A percentile compares a stretch with the other conserved stretches of the same genome.
Conservation (phyloP, 345 rosid genomes). For the Chamaenerion angustifolium region DNA sequence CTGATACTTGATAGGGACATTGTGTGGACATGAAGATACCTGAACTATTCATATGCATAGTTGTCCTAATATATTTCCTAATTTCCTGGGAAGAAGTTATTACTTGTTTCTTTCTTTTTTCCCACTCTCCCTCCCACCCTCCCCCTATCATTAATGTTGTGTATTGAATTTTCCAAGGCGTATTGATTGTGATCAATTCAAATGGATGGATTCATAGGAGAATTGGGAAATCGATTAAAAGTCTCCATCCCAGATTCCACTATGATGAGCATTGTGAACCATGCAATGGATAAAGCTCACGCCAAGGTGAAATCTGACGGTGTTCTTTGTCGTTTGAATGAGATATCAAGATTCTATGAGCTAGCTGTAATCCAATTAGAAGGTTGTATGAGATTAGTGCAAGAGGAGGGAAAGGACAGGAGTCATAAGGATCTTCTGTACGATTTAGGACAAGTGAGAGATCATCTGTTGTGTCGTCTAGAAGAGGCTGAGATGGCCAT, state of each 20-base stretch:
- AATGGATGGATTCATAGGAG: constrained; percentile 36
- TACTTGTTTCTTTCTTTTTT: no score
- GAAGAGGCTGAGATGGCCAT: constrained; percentile 50
- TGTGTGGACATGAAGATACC: no score
- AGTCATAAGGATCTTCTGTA: constrained; percentile 41
- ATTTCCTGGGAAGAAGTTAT: no score
- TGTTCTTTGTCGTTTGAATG: constrained; percentile 47
- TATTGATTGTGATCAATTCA: no score
- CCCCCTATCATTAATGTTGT: no score
- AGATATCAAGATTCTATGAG: constrained; percentile 67
- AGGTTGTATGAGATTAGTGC: constrained; percentile 59
- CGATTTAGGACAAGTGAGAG: constrained; percentile 51
- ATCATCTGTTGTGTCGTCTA: constrained; percentile 60
- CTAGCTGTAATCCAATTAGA: constrained; percentile 69
- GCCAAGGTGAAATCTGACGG: constrained; percentile 58
- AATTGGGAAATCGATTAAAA: constrained; percentile 36
- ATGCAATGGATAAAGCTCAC: constrained; percentile 71
- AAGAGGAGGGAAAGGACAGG: constrained; percentile 56
- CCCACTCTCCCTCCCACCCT: no score
- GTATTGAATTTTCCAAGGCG: no score
- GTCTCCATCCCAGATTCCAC: constrained; percentile 60
- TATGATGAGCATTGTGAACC: constrained; percentile 68
- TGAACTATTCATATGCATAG: no score
- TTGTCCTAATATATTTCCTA: no score
- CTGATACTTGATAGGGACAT: no score